Conservation (phyloP, 2,329 filamentous ascomycete species). For the Bipolaris gigantea region DNA sequence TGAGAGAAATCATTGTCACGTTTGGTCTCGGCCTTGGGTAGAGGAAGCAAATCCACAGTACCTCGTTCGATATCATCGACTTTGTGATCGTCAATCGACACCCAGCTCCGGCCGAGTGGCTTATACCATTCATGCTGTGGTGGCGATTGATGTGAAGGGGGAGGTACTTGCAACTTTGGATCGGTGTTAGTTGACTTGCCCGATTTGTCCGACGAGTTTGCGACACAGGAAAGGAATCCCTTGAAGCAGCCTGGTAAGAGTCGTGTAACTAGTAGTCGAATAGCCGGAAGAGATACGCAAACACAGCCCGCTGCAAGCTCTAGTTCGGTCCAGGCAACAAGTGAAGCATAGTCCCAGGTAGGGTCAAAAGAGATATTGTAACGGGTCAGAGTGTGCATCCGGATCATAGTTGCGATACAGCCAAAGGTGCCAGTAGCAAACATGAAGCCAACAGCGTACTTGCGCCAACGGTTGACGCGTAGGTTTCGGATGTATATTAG, state of each 20-base stretch:
- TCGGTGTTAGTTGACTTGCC: neutral
- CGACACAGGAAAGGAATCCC: constrained; percentile 12
- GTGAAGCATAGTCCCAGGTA: constrained; percentile 32
- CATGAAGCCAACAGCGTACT: constrained; percentile 30
- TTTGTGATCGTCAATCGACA: constrained; percentile 5
- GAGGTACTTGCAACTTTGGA: neutral
- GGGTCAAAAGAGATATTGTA: constrained; percentile 32
- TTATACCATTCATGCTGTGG: constrained; percentile 10
- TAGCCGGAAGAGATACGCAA: constrained; percentile 30
- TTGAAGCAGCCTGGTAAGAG: constrained; percentile 15
- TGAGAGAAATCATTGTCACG: neutral
- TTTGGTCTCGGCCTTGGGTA: neutral
- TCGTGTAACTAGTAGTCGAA: constrained; percentile 23
- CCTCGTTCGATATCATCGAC: neutral
- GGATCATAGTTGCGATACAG: constrained; percentile 32
- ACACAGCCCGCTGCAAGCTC: constrained; percentile 29
- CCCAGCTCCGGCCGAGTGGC: constrained; percentile 11
- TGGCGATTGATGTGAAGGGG: neutral
- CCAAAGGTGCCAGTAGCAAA: constrained; percentile 34
- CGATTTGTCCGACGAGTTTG: constrained; percentile 9
- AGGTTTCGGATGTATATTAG: constrained; percentile 26
- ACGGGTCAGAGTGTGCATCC: constrained; percentile 23
- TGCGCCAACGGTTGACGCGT: constrained; percentile 25
- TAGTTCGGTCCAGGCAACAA: constrained; percentile 30
- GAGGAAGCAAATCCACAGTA: neutral